Base-by-base conservation (phyloP, 2,329 filamentous ascomycete genomes). In the Cladophialophora carrionii region DNA sequence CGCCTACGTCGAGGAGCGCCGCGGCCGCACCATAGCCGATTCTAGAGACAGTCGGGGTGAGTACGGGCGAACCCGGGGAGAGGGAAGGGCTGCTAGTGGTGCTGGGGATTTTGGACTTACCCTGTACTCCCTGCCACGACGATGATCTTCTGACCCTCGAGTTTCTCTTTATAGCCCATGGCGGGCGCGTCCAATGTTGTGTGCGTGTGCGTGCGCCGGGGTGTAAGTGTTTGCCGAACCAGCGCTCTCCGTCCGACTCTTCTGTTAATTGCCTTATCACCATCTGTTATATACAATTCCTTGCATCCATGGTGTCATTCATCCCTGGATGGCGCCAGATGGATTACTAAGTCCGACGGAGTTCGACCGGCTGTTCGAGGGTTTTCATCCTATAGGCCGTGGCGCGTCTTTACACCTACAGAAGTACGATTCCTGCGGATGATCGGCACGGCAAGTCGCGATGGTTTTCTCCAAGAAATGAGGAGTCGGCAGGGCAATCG, bases 1-100 rank as follows among this genome's bases (percentile, higher is more conserved):
- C 83, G 41, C 85, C 85, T 62, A 83, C 77, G 59, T 84, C 83
- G 37, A 88, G 73, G n/a, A 80, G 77, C 1, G 82, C 83, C 77
- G 87, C 82, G 58, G 87, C 87, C 14, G 86, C 84, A 61, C 78
- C 81, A 68, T 81, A 86, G 49, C 87, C 88, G 41, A 68, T 68
- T 8, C 66, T 68, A 6, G 48, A 7, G 14, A 24, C 10, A 20
- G n/a, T 43, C 34, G 14, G 9, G 4, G 14, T 14, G 22, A 22
- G 10, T 10, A 20, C 4, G 14, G 6, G 43, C 6, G 2, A 8
- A 8, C 17, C 4, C 10, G 20, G 32, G 4, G 14, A 14, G n/a
- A 53, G 17, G 2, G 14, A n/a, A 4, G 37, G 46, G 43, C 14
- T 3, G 26, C 26, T 29, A 6, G 26, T 3, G 26, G 26, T 29